Conservation (phyloP, 169 alveolate genomes). For the Eimeria tenella region DNA sequence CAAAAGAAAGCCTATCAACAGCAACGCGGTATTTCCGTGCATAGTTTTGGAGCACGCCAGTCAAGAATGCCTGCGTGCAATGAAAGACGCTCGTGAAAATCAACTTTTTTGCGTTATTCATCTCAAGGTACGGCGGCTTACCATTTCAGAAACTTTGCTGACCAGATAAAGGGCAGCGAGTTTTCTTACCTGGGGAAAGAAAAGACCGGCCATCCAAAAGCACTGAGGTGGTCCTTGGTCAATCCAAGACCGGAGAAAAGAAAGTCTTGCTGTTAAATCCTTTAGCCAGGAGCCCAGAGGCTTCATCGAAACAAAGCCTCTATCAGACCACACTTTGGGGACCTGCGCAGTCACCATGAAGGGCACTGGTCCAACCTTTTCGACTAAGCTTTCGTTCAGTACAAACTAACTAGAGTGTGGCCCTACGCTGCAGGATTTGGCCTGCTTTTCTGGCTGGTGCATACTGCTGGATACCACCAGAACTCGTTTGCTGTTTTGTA, state of each 20-base stretch:
- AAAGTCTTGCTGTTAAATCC: slow-evolving; percentile 90
- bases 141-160: not conserved
- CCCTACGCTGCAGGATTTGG: not conserved
- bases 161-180: no score
- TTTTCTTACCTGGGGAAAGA: slow-evolving; percentile 92
- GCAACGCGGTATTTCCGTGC: slow-evolving; percentile 94
- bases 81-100: not conserved
- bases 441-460: not conserved
- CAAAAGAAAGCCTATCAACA: slow-evolving; percentile 93
- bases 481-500: not conserved
- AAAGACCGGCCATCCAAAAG: slow-evolving; percentile 94
- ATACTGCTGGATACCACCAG: not conserved
- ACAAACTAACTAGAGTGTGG: no score
- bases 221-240: slow-evolving; percentile 91
- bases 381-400: no score
- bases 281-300: slow-evolving; percentile 91
- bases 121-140: no score
- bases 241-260: slow-evolving; percentile 93
- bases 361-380: not conserved
- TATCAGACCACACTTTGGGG: slow-evolving; percentile 92
- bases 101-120: slow-evolving; percentile 82
- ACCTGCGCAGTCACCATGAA: slow-evolving; percentile 80
- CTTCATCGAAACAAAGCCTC: slow-evolving; percentile 94
- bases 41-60: slow-evolving; percentile 94
- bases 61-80: slow-evolving; percentile 92